Base-by-base conservation (phyloP, 179 eudicot genomes). In the Camellia oleifera region DNA sequence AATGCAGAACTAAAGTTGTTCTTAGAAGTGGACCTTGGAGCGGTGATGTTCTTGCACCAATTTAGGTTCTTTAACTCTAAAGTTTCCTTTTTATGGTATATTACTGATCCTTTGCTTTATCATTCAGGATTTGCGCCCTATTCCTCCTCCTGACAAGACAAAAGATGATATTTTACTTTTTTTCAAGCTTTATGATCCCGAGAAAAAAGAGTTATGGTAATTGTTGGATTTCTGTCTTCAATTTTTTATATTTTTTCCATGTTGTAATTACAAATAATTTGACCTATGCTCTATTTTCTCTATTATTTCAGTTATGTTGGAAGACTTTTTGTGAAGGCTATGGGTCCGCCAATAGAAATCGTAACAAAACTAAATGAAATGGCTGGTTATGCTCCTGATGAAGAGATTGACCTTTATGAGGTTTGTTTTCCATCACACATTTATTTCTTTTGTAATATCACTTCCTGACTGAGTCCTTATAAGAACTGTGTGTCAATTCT, bases 121-220 rank as follows among this genome's bases (percentile, higher is more conserved):
- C 53, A 26, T 81, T 70, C 86, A 95, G 98, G 98, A 91, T 81
- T 57, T 89, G 74, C 87, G 79, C 48, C 97, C 97, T 69, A 75
- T 93, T 75, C 81, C 93, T 67, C 90, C 90, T 77, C 95, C 95
- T 40, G 97, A 89, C 18, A 95, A 92, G 85, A 87, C 89, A 67
- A 93, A 91, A 84, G 98, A 95, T 48, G 97, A 95, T 72, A 91
- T 95, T 72, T 85, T 95, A 63, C 84, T 95, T 48, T 93, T 95
- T 81, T 92, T 95, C 84, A 95, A 95, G 88, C 93, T 89, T 87
- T 93, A 95, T 87, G 95, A 93, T 81, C 97, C 97, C 50, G 88
- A 83, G 83, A 93, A 92, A 81, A 97, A 93, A 84, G 94, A 95
- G 86, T 86, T 95, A 26, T 90, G 98, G 98, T 95, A 93, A 81